Conservation (phyloP, 2,329 filamentous ascomycete species). For the Microascus cirrosus region DNA sequence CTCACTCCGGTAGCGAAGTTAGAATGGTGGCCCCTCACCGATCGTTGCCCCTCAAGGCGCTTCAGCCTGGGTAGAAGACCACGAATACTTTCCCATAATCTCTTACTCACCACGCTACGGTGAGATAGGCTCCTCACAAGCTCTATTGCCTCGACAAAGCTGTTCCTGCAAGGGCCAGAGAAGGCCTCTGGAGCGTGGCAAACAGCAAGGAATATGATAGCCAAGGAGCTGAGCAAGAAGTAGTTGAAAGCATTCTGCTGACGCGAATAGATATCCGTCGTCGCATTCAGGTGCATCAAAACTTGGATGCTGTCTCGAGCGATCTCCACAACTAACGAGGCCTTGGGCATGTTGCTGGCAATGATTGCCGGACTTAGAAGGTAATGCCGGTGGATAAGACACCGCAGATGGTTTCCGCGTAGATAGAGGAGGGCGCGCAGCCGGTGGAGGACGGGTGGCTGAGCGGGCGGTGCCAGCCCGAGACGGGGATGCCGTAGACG, state of each 20-base stretch:
- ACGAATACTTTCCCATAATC: not conserved
- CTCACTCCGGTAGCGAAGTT: too few relatives aligned
- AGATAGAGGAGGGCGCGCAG: constrained; percentile 29
- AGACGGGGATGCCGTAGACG: constrained; percentile 23
- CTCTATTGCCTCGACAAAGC: too few relatives aligned
- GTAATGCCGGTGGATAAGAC: constrained; percentile 19
- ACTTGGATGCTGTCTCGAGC: not conserved
- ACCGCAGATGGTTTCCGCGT: constrained; percentile 31
- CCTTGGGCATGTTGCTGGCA: not conserved
- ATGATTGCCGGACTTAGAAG: not conserved
- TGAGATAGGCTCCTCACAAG: too few relatives aligned
- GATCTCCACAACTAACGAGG: too few relatives aligned
- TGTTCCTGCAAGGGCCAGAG: too few relatives aligned
- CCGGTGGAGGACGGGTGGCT: constrained; percentile 24
- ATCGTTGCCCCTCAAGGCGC: too few relatives aligned
- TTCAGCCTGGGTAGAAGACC: too few relatives aligned
- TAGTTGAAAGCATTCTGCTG: not conserved
- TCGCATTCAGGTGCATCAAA: not conserved
- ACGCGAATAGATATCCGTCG: not conserved
- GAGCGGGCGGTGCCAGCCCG: constrained; percentile 16
- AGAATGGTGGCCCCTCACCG: too few relatives aligned
- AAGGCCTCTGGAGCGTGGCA: too few relatives aligned
- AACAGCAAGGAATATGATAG: not conserved
- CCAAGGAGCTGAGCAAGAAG: not conserved
- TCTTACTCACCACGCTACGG: too few relatives aligned